Base-by-base conservation (phyloP, 2,329 filamentous ascomycete species). In the Verticillium zaregamsianum region DNA sequence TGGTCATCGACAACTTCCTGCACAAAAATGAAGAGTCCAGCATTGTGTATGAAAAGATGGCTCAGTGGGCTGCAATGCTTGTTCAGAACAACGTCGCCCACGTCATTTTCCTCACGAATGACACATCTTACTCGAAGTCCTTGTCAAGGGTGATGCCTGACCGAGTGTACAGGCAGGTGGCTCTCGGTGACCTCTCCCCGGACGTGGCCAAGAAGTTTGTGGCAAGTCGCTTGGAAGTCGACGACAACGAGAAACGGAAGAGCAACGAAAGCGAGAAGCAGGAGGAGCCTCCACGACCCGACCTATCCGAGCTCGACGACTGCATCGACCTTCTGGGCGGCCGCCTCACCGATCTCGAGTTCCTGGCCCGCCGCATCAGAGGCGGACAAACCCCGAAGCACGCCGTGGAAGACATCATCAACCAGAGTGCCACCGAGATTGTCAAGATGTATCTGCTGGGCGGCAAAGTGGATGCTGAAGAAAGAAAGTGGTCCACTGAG, bases 321-420 rank as follows among this genome's bases (percentile, higher is more conserved):
- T 93, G 91, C 67, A 96, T 98, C 66, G 84, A 88, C 32, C 84
- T 88, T 0, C 83, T 99, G 1, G 95, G 95, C 25, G 95, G 95
- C 2, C 91, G 95, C 3, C 83, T 99, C n/a, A 97, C 93, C 0
- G 95, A 99, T 71, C 87, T 99, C 23, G 94, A 98, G 72, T 96
- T 95, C 71, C 86, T 99, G 54, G 90, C 93, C n/a, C 87, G 94
- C 39, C 86, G 95, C 20, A 90, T 99, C 68, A 92, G 92, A 76
- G 87, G 90, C 1, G 94, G 95, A 17, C 93, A 97, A 73, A 90
- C 84, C 2, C 95, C 95, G 0, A 84, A 83, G 65, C 83, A 90
- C 67, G 95, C 95, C 3, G 89, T 97, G 2, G 81, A 87, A 25
- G 93, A 97, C 66, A 98, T 99, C 65, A 90, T 97, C 60, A 88